phyloP scores from a whole-genome alignment of 805 yeast genomes.

The Sugiyamaella chiloensis region DNA sequence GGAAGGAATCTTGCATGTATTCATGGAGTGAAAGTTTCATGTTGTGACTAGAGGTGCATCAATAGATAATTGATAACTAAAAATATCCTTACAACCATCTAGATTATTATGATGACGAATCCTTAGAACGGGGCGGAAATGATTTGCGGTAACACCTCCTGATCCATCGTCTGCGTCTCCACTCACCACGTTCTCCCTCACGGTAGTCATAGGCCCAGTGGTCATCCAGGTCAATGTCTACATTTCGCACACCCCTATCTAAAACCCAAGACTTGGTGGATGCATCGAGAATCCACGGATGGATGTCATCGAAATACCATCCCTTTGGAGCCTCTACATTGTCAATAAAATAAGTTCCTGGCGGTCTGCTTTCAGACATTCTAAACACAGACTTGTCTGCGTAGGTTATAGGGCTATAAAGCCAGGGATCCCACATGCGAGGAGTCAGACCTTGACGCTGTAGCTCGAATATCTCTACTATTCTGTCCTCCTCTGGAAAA shows the following conservation, averaged over 20 bases:
- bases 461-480: conserved; percentile 77
- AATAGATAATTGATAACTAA: no score
- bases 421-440: conserved; percentile 57
- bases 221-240: conserved; percentile 29
- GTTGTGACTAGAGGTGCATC: no score
- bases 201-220: conserved; percentile 39
- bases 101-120: no score
- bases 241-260: conserved; percentile 40
- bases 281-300: conserved; percentile 63
- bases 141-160: conserved; percentile 32
- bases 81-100: no score
- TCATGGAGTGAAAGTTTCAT: no score
- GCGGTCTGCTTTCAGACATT: conserved; percentile 54
- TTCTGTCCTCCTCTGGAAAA: conserved; percentile 47
- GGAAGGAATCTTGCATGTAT: no score
- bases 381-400: conserved; percentile 47
- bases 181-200: conserved; percentile 33
- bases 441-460: conserved; percentile 62
- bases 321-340: conserved; percentile 64
- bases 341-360: conserved; percentile 53
- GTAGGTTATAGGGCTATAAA: conserved; percentile 56
- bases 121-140: conserved; percentile 14
- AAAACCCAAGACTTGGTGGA: conserved; percentile 51
- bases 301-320: conserved; percentile 65
- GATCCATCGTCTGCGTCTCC: conserved; percentile 41